Evolutionary conservation across 2,329 filamentous ascomycete species (phyloP).

Genomic region (Didymella glomerata): DNA sequence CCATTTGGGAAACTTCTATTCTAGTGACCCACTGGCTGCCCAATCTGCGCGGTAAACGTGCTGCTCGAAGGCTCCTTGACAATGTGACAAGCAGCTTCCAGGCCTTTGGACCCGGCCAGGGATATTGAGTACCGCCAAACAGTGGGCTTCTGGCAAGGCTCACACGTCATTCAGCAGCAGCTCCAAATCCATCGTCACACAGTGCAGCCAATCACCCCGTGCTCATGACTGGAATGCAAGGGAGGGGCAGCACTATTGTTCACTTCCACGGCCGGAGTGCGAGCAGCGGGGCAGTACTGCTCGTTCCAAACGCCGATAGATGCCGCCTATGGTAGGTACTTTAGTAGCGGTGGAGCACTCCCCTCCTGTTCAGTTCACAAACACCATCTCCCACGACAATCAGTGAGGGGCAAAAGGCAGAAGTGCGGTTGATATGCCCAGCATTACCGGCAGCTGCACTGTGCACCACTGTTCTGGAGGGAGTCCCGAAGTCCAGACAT

Average conservation of each 20-base stretch:
- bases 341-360: conserved; percentile 2
- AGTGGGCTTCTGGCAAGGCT: conserved; percentile 23
- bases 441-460: conserved; percentile 3
- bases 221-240: conserved; percentile 24
- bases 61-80: conserved; percentile 72
- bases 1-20: conserved; percentile 12
- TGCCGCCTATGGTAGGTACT: conserved; percentile 16
- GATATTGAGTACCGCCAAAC: conserved; percentile 26
- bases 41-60: conserved; percentile 53
- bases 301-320: conserved; percentile 21
- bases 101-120: conserved; percentile 25
- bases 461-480: conserved; percentile 7
- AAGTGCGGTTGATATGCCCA: background rate
- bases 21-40: conserved; percentile 28
- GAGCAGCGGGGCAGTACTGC: conserved; percentile 17
- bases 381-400: background rate
- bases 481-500: conserved; percentile 11
- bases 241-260: conserved; percentile 31
- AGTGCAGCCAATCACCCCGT: conserved; percentile 23
- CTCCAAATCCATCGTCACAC: conserved; percentile 21
- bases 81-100: conserved; percentile 62
- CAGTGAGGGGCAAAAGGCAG: background rate
- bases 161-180: conserved; percentile 40
- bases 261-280: conserved; percentile 31
- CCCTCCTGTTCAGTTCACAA: conserved; percentile 11